Conservation (phyloP, 768 basidiomycete genomes). For the Lentinula detonsa region DNA sequence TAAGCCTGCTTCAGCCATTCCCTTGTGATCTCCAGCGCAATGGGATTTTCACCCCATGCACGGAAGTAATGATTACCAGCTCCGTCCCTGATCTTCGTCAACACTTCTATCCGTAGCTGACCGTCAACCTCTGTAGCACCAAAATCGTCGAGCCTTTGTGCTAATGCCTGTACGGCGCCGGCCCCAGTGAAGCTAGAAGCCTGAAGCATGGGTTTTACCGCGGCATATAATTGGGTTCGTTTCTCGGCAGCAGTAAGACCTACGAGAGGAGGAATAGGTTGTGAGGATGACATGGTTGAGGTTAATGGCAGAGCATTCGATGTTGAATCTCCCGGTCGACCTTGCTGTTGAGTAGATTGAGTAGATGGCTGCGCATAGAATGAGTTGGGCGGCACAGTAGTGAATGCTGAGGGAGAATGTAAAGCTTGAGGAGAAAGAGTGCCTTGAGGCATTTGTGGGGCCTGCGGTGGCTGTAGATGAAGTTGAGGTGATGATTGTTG, state of each 20-base stretch:
- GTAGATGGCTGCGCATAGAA: conserved; percentile 5
- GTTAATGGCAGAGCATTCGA: conserved; percentile 29
- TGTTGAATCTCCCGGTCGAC: conserved; percentile 12
- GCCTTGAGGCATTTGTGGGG: conserved; percentile 44
- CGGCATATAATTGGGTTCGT: conserved; percentile 45
- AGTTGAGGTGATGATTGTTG: conserved; percentile 23
- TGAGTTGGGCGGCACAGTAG: conserved; percentile 6
- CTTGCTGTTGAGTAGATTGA: conserved; percentile 15
- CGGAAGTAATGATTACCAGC: conserved; percentile 85
- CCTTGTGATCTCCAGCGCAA: conserved; percentile 71
- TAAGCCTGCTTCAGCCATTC: conserved; percentile 78
- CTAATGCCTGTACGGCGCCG: conserved; percentile 58
- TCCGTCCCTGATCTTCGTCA: conserved; percentile 76
- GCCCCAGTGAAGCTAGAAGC: conserved; percentile 61
- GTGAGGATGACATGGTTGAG: conserved; percentile 19
- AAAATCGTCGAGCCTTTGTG: conserved; percentile 50
- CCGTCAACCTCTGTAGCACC: conserved; percentile 62
- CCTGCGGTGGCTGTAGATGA: conserved; percentile 16
- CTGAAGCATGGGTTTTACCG: conserved; percentile 52
- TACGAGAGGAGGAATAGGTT: conserved; percentile 18
- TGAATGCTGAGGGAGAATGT: conserved; percentile 44
- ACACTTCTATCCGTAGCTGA: conserved; percentile 62
- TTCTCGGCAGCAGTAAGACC: conserved; percentile 43
- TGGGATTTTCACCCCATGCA: conserved; percentile 74
- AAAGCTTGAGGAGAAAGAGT: conserved; percentile 69